phyloP scores from a whole-genome alignment of 148 eudicot species.

The Camellia lanceoleosa region DNA sequence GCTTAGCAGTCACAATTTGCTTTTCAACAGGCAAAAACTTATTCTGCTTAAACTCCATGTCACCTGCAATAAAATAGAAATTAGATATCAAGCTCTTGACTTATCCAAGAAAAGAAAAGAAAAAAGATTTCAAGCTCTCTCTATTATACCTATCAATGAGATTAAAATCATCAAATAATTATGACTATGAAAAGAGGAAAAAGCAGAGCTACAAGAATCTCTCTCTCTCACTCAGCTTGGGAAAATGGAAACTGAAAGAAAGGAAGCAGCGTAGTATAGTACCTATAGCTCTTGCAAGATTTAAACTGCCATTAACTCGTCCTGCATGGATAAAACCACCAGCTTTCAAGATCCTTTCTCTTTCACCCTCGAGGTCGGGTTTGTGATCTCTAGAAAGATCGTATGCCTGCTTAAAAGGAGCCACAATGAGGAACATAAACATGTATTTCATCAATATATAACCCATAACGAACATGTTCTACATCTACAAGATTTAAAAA shows the following conservation, averaged over 20 bases:
- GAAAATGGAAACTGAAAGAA: neutral
- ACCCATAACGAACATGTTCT: neutral
- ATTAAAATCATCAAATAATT: too few relatives aligned
- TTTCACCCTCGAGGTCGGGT: slow-evolving; percentile 89
- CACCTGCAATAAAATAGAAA: slow-evolving; percentile 47
- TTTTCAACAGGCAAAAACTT: slow-evolving; percentile 59
- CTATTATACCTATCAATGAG: too few relatives aligned
- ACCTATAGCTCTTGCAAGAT: slow-evolving; percentile 98
- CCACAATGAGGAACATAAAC: neutral
- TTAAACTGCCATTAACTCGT: slow-evolving; percentile 85
- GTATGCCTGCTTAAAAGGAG: slow-evolving; percentile 55
- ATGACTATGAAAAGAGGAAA: too few relatives aligned
- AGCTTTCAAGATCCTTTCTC: slow-evolving; percentile 78
- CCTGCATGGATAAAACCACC: slow-evolving; percentile 97
- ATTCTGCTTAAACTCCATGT: slow-evolving; percentile 71
- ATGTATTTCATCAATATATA: neutral
- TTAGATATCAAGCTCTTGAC: neutral
- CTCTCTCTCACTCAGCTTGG: neutral
- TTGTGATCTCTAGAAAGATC: slow-evolving; percentile 93
- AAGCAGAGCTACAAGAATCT: too few relatives aligned
- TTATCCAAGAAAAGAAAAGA: too few relatives aligned
- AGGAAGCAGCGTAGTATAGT: slow-evolving; percentile 20
- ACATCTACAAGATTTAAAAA: neutral
- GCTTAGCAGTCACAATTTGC: slow-evolving; percentile 78
- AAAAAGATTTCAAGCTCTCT: too few relatives aligned